Evolutionary conservation across 495 filamentous ascomycete genomes (phyloP).

Genomic region (Aspergillus kassunensis): DNA sequence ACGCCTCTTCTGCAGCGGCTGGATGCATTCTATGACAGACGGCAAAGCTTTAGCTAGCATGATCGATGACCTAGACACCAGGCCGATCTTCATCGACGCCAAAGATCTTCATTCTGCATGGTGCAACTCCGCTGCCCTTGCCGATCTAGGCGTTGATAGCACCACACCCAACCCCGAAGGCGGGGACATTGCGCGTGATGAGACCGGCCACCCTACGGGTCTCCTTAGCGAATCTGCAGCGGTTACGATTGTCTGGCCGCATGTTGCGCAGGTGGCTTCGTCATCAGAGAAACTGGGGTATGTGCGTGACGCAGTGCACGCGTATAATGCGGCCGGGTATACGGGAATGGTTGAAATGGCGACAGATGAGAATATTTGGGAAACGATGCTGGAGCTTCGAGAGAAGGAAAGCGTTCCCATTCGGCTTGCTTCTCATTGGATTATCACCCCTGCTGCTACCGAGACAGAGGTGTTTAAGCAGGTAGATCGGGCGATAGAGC

Average conservation of each 20-base stretch:
- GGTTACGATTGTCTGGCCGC: slow-evolving; percentile 58
- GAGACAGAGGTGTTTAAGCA: slow-evolving; percentile 44
- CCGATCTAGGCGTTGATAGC: slow-evolving; percentile 45
- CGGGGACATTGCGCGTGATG: slow-evolving; percentile 51
- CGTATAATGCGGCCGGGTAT: slow-evolving; percentile 51
- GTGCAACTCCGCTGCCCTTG: slow-evolving; percentile 53
- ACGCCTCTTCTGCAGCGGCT: slow-evolving; percentile 54
- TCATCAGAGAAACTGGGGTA: slow-evolving; percentile 43
- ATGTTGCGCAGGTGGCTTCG: slow-evolving; percentile 46
- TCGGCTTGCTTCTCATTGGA: slow-evolving; percentile 58
- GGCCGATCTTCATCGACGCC: slow-evolving; percentile 58
- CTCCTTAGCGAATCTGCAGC: slow-evolving; percentile 55
- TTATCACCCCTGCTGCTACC: slow-evolving; percentile 45
- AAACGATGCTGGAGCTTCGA: slow-evolving; percentile 39
- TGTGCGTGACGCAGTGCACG: slow-evolving; percentile 35
- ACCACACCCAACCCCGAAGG: slow-evolving; percentile 48
- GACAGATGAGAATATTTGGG: slow-evolving; percentile 58
- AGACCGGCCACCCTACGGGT: slow-evolving; percentile 43
- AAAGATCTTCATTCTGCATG: slow-evolving; percentile 61
- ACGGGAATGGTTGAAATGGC: slow-evolving; percentile 62
- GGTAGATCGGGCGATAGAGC: slow-evolving; percentile 57
- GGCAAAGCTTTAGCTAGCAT: slow-evolving; percentile 43
- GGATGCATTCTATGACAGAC: slow-evolving; percentile 58
- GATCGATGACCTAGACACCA: slow-evolving; percentile 47
- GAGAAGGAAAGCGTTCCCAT: slow-evolving; percentile 36